Base-by-base conservation (phyloP, 495 filamentous ascomycete genomes). In the Neurospora discreta region DNA sequence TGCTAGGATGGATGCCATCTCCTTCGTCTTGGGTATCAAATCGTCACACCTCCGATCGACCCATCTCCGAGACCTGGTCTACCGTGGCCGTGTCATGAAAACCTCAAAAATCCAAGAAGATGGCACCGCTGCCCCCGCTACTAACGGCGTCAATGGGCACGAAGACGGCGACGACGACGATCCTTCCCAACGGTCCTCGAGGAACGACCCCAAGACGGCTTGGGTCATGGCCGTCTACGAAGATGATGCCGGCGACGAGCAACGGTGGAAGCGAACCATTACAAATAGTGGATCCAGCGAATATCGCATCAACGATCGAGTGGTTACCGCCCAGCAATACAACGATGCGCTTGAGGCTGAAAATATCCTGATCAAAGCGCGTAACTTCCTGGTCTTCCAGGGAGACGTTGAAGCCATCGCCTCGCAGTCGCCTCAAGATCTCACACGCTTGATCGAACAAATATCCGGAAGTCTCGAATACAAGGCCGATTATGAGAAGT, bases 161-260 rank as follows among this genome's bases (percentile, higher is more conserved):
- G 83, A 84, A 36, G 82, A 84, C 39, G 85, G 82, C 68, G 87
- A 89, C 39, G 85, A 84, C 23, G 85, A 90, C 42, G 87, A 87
- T 20, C 83, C 89, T 33, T 86, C 89, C 67, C 84, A 86, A 40
- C 84, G 84, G 42, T 80, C 82, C 30, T 80, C 78, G 8, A 84
- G 88, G 46, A 86, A 88, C 74, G 95, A 98, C 74, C 96, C 95
- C 1, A 93, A 92, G 75, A 93, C 90, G 8, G 95, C 95, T 5
- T 99, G 94, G 95, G 95, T 99, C 4, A 98, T 97, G 94, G 95
- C 95, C 9, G 94, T 98, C 41, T 99, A 98, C 81, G 94, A 98
- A 79, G 95, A 99, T 75, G 95, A 98, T 80, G 94, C 93, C 3
- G 95, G 94, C 41, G 94, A 98, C 73, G 92, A 97, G 80, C 93